Conservation (phyloP, 768 basidiomycete species). For the Russula virescens region DNA sequence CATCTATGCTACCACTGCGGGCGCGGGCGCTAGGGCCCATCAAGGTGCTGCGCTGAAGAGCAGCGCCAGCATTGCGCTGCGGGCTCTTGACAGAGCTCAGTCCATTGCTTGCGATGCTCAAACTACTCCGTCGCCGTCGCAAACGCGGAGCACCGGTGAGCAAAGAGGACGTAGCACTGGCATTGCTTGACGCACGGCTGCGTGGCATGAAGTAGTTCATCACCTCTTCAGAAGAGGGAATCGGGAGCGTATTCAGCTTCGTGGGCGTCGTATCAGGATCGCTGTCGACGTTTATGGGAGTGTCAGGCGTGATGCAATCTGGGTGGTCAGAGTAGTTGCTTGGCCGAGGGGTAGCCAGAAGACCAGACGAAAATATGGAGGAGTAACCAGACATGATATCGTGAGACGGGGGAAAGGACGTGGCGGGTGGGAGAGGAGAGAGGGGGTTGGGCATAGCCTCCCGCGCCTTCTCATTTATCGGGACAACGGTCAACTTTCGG, state of each 20-base stretch:
- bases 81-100: slow-evolving; percentile 57
- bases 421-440: not conserved
- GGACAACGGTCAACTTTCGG: too few relatives aligned
- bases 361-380: slow-evolving; percentile 63
- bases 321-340: slow-evolving; percentile 14
- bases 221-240: slow-evolving; percentile 28
- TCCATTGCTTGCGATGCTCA: slow-evolving; percentile 49
- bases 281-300: slow-evolving; percentile 30
- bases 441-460: too few relatives aligned
- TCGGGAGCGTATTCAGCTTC: slow-evolving; percentile 24
- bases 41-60: slow-evolving; percentile 46
- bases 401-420: not conserved
- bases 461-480: slow-evolving; percentile 11
- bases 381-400: slow-evolving; percentile 46
- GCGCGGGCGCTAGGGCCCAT: slow-evolving; percentile 27
- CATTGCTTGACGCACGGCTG: slow-evolving; percentile 26
- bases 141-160: slow-evolving; percentile 35
- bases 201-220: slow-evolving; percentile 30
- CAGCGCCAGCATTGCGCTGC: slow-evolving; percentile 43
- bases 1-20: slow-evolving; percentile 20
- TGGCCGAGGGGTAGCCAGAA: slow-evolving; percentile 45
- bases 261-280: slow-evolving; percentile 37
- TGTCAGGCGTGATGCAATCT: slow-evolving; percentile 24
- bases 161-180: slow-evolving; percentile 24
- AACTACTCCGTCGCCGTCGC: slow-evolving; percentile 57